A percentile compares a stretch with the other conserved stretches of the same genome.
Evolutionary conservation across 345 rosid genomes (phyloP).

Genomic region (Hirschfeldia incana): DNA sequence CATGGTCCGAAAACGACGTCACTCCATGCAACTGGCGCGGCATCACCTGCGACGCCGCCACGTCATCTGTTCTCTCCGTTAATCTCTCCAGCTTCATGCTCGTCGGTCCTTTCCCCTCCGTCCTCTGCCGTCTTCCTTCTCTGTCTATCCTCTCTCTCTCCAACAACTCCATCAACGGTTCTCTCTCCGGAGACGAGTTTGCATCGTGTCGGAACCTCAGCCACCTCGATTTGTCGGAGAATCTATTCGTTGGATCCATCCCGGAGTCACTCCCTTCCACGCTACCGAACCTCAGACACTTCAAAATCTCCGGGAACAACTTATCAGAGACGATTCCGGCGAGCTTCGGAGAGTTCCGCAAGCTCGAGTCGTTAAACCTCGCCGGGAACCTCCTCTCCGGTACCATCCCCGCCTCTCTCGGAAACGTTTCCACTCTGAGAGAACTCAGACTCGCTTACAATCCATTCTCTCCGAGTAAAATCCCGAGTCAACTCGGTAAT

Average conservation of each 20-base stretch:
- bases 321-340: conserved; percentile 62
- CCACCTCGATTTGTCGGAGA: conserved; percentile 45
- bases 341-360: conserved; percentile 49
- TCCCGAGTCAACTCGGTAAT: conserved; percentile 58
- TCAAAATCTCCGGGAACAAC: conserved; percentile 57
- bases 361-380: conserved; percentile 56
- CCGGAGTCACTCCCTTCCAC: conserved; percentile 57
- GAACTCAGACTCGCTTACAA: conserved; percentile 62
- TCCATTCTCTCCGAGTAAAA: conserved; percentile 47
- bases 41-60: conserved; percentile 56
- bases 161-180: conserved; percentile 62
- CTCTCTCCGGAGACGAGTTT: conserved; percentile 53
- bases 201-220: conserved; percentile 52
- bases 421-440: conserved; percentile 63
- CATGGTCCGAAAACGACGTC: conserved; percentile 67
- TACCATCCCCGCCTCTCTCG: conserved; percentile 51
- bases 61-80: conserved; percentile 54
- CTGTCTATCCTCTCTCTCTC: conserved; percentile 48
- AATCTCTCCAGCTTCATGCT: conserved; percentile 55
- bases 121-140: conserved; percentile 70
- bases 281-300: conserved; percentile 45
- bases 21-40: conserved; percentile 79
- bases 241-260: conserved; percentile 53
- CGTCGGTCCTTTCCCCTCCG: conserved; percentile 71
- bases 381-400: conserved; percentile 58